phyloP scores from a whole-genome alignment of 805 yeast genomes.

The Saccharomycopsis selenospora region DNA sequence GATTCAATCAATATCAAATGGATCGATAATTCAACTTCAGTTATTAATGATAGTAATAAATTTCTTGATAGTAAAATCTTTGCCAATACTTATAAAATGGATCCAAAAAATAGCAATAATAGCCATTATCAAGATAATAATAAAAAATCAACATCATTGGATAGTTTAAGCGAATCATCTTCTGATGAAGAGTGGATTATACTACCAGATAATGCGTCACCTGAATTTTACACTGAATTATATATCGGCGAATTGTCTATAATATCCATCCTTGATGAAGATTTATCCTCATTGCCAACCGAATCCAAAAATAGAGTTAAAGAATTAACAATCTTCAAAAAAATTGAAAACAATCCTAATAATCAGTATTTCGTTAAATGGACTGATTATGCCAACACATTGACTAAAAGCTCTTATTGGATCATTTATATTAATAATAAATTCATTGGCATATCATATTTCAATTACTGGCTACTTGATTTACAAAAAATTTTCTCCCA shows the following conservation, averaged over 20 bases:
- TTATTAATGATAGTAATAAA: constrained; percentile 10
- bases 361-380: constrained; percentile 24
- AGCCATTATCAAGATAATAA: neutral
- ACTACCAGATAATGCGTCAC: constrained; percentile 22
- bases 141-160: neutral
- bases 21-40: constrained; percentile 12
- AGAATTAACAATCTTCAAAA: neutral
- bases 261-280: constrained; percentile 10
- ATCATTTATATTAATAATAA: constrained; percentile 27
- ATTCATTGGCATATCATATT: constrained; percentile 26
- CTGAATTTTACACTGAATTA: constrained; percentile 19
- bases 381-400: constrained; percentile 21
- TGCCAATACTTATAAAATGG: constrained; percentile 13
- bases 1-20: constrained; percentile 22
- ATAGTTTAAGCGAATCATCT: neutral
- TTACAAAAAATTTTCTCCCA: neutral
- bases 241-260: constrained; percentile 26
- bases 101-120: neutral
- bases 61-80: constrained; percentile 11
- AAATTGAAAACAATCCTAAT: constrained; percentile 4
- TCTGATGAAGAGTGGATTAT: constrained; percentile 25
- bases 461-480: constrained; percentile 18
- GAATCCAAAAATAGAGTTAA: constrained; percentile 4
- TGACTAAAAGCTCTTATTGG: constrained; percentile 26
- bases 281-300: constrained; percentile 9